These are phyloP conservation scores for Coniella lustricola DNA, from an alignment of 2,329 filamentous ascomycete genomes.

Conservation along the genomic window DNA sequence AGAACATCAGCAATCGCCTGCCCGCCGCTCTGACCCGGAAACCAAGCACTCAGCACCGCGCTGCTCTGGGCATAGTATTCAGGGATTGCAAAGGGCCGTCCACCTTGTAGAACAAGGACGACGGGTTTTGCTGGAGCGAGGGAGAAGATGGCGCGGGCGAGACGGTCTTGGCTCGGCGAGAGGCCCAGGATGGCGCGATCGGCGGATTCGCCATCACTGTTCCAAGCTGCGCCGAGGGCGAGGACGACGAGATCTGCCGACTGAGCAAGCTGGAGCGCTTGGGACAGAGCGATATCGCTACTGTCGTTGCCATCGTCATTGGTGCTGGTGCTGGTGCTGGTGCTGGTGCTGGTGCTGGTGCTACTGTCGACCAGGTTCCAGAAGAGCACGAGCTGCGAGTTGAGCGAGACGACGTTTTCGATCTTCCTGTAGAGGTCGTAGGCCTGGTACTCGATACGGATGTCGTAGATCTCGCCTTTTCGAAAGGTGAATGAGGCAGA, in stretches of 20 bases:
- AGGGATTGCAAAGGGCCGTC: conserved; percentile 33
- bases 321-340: conserved; percentile 1
- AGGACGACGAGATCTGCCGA: conserved; percentile 33
- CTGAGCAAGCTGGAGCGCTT: conserved; percentile 29
- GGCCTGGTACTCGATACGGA: conserved; percentile 36
- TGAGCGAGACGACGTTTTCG: conserved; percentile 33
- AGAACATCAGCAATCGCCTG: conserved; percentile 30
- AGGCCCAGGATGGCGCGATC: conserved; percentile 33
- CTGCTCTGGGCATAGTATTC: conserved; percentile 30
- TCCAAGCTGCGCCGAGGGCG: conserved; percentile 36
- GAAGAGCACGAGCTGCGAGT: conserved; percentile 35
- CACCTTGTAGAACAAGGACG: conserved; percentile 34
- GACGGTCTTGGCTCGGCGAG: conserved; percentile 28
- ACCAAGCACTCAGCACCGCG: conserved; percentile 32
- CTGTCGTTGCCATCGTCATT: conserved; percentile 3
- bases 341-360: conserved; percentile 4
- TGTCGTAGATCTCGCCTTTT: conserved; percentile 26
- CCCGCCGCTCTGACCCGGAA: conserved; percentile 28
- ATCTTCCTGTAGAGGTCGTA: conserved; percentile 33
- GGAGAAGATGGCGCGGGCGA: conserved; percentile 30
- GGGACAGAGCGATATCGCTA: conserved; percentile 19
- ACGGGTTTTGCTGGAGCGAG: conserved; percentile 35
- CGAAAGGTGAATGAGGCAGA: conserved; percentile 31
- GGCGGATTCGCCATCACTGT: conserved; percentile 36
- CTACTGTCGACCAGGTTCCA: conserved; percentile 36